A percentile compares a stretch with the other conserved stretches of the same genome.
These are phyloP conservation scores for Orbilia oligospora DNA, from an alignment of 2,329 filamentous ascomycete genomes.

Conservation along the genomic window DNA sequence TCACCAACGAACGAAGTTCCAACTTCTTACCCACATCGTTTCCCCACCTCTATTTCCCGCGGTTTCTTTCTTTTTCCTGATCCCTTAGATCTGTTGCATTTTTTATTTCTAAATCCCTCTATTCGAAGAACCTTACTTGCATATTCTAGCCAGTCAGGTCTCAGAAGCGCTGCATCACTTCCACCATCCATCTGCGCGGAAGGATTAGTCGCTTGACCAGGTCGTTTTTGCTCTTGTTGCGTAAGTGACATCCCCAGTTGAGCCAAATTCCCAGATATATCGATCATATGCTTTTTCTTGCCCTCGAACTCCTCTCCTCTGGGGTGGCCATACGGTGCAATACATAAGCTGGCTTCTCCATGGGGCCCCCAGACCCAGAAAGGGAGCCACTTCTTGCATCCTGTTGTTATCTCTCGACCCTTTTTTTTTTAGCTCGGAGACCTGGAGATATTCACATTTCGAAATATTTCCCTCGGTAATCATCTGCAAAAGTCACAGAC, in stretches of 20 bases:
- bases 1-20: not conserved
- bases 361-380: conserved; percentile 36
- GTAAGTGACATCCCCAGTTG: conserved; percentile 59
- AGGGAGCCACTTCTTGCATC: conserved; percentile 26
- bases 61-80: conserved; percentile 39
- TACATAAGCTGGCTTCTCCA: conserved; percentile 53
- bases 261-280: conserved; percentile 28
- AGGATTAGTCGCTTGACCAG: conserved; percentile 60
- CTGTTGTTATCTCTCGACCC: conserved; percentile 37
- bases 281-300: conserved; percentile 53
- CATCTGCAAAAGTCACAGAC: conserved; percentile 60
- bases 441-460: conserved; percentile 51
- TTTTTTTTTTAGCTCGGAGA: conserved; percentile 44
- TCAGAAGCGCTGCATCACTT: conserved; percentile 52
- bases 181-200: conserved; percentile 47
- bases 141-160: conserved; percentile 26
- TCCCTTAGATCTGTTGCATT: conserved; percentile 32
- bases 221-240: conserved; percentile 46
- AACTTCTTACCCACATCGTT: conserved; percentile 25
- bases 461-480: conserved; percentile 53
- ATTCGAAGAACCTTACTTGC: conserved; percentile 35
- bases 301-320: conserved; percentile 25
- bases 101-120: conserved; percentile 39
- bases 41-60: conserved; percentile 54
- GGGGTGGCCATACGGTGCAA: conserved; percentile 38